Conservation (phyloP, 1,139 yeast species). For the Pichia sp. region DNA sequence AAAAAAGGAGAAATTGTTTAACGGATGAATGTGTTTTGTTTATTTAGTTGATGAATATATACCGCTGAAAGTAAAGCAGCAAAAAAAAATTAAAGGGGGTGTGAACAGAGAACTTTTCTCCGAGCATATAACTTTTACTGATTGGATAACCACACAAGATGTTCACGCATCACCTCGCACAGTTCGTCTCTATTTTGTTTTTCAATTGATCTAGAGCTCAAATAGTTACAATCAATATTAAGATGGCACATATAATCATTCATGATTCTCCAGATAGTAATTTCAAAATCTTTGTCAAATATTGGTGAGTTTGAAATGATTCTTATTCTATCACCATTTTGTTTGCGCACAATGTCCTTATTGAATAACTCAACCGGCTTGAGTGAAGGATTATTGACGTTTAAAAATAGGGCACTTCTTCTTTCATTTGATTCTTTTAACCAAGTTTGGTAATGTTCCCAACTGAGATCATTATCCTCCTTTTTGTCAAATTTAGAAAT, state of each 20-base stretch:
- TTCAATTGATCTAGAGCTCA: constrained; percentile 16
- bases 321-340: constrained; percentile 24
- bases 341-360: constrained; percentile 18
- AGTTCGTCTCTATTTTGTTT: constrained; percentile 3
- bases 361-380: constrained; percentile 22
- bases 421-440: constrained; percentile 18
- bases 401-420: constrained; percentile 20
- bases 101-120: not conserved
- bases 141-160: constrained; percentile 20
- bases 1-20: too few species aligned
- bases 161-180: constrained; percentile 21
- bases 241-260: constrained; percentile 23
- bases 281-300: constrained; percentile 16
- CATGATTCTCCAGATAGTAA: constrained; percentile 22
- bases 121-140: not conserved
- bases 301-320: constrained; percentile 18
- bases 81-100: too few species aligned
- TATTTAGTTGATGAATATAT: too few species aligned
- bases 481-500: constrained; percentile 14
- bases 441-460: constrained; percentile 14
- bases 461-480: constrained; percentile 13
- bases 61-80: too few species aligned
- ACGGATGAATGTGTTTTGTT: too few species aligned
- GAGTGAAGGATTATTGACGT: constrained; percentile 21
- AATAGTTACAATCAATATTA: constrained; percentile 19